phyloP scores from a whole-genome alignment of 345 rosid species.

The Kernera saxatilis region DNA sequence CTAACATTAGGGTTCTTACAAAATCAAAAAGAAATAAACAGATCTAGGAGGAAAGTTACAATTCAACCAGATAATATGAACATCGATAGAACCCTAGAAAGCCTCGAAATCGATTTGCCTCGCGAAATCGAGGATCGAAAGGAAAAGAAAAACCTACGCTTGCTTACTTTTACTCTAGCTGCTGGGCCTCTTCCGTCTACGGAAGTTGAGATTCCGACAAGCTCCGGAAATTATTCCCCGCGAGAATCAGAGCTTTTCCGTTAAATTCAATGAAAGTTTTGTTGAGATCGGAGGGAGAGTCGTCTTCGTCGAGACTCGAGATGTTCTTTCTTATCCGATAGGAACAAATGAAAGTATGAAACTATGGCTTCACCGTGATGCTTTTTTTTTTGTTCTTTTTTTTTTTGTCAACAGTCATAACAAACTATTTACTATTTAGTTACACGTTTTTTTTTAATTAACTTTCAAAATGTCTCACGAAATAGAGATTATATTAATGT shows the following conservation, averaged over 20 bases:
- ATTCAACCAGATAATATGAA: background rate
- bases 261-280: background rate
- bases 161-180: conserved; percentile 30
- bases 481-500: no score
- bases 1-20: conserved; percentile 25
- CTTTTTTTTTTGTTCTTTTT: background rate
- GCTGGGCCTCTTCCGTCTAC: background rate
- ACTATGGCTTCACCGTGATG: background rate
- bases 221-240: background rate
- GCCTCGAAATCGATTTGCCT: conserved; percentile 1
- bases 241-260: background rate
- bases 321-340: conserved; percentile 21
- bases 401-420: background rate
- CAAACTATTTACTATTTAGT: conserved; percentile 2
- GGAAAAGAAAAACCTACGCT: conserved; percentile 14
- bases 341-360: background rate
- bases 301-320: conserved; percentile 10
- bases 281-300: conserved; percentile 26
- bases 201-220: background rate
- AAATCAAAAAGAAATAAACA: conserved; percentile 15
- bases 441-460: no score
- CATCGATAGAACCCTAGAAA: conserved; percentile 8
- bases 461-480: no score
- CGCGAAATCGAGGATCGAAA: conserved; percentile 24
- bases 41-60: conserved; percentile 28